Evolutionary conservation across 345 rosid genomes (phyloP).

Genomic region (Alliaria petiolata): DNA sequence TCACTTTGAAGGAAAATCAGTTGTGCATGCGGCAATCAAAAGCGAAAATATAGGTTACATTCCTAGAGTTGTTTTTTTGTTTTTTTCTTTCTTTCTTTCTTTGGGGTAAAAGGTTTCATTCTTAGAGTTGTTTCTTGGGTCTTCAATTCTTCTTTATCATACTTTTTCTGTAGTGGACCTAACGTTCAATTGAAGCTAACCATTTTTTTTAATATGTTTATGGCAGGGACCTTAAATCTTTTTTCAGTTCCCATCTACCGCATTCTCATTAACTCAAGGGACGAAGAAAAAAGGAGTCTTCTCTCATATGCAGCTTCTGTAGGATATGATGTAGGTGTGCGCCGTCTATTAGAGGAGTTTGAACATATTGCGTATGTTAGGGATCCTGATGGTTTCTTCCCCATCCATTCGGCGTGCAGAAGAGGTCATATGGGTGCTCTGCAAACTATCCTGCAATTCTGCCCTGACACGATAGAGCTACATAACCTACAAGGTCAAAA

Average conservation of each 20-base stretch:
- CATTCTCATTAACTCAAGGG: neutral
- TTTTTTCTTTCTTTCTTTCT: too few species aligned
- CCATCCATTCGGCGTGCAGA: conserved; percentile 3
- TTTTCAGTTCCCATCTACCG: neutral
- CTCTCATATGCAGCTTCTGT: neutral
- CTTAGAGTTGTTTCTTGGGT: neutral
- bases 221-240: conserved; percentile 4
- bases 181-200: neutral
- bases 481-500: neutral
- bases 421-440: neutral
- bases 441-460: neutral
- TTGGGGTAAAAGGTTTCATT: too few species aligned
- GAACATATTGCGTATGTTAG: neutral
- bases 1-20: conserved; percentile 12
- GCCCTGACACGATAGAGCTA: neutral
- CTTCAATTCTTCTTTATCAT: neutral
- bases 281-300: conserved; percentile 1
- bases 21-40: conserved; percentile 15
- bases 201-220: neutral
- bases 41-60: neutral
- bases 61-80: too few species aligned
- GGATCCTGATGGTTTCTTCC: conserved; percentile 7
- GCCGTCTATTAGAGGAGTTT: neutral
- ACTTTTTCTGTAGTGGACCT: neutral
- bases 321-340: neutral